These are phyloP conservation scores for Thuidium tamariscinum DNA, from an alignment of 225 moss, liverwort and hornwort species.

Conservation along the genomic window DNA sequence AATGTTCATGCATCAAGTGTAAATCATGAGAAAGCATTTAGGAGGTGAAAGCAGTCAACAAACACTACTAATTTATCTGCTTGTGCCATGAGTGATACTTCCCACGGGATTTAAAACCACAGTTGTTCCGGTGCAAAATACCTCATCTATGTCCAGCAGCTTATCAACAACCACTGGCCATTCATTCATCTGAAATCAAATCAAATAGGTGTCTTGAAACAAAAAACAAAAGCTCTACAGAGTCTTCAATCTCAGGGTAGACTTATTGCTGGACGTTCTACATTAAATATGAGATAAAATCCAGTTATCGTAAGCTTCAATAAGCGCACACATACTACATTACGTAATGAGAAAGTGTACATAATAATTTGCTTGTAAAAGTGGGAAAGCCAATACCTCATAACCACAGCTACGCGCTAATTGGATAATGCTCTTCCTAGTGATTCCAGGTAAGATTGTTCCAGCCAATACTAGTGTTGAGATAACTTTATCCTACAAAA, in stretches of 20 bases:
- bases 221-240: not conserved
- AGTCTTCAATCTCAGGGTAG: not conserved
- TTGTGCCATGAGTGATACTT: conserved; percentile 44
- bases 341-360: not conserved
- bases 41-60: not conserved
- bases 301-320: not conserved
- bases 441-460: conserved; percentile 84
- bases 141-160: conserved; percentile 73
- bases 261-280: not conserved
- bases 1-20: not conserved
- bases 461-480: conserved; percentile 66
- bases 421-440: conserved; percentile 81
- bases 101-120: conserved; percentile 88
- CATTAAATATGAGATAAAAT: not conserved
- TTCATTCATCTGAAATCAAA: conserved; percentile 53
- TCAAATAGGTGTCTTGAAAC: not conserved
- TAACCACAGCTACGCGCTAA: conserved; percentile 57
- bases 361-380: not conserved
- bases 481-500: conserved; percentile 51
- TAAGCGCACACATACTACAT: not conserved
- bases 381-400: conserved; percentile 24
- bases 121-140: conserved; percentile 84
- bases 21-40: not conserved
- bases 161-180: conserved; percentile 70
- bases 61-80: conserved; percentile 10